Evolutionary conservation across 768 basidiomycete genomes (phyloP), one percentile per base, ranked within the genome.

Genomic region (Neoboletus subvelutipes): DNA sequence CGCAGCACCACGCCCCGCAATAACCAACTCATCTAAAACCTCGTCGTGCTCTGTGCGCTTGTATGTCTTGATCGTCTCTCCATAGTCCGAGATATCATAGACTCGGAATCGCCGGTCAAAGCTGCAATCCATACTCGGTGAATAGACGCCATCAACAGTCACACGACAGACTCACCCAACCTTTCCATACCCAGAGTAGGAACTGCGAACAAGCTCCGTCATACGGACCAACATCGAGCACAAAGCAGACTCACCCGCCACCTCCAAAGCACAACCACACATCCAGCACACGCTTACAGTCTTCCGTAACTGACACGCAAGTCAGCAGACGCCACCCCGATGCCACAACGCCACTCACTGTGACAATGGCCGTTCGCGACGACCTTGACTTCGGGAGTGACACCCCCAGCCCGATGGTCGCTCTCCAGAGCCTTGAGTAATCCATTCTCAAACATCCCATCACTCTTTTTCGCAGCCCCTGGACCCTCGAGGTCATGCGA

Each of bases 211-310:
- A 20, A 54, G 4, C 13, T 37, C 39, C 2, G 49, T 56, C 48
- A 55, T 4, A 15, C 12, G 28, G 31, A 31, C n/a, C 45, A 20
- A 2, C 5, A 3, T 15, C 4, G 10, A 5, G 34, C 36, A 31
- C n/a, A 31, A 41, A 40, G 54, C 4, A 22, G 11, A 76, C 84
- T 71, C 65, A 88, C 81, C 89, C 87, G 70, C 90, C 91, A 40
- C 92, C 92, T 9, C 88, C 88, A 67, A 95, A 95, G 72, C 94
- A 97, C 59, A 87, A 75, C 95, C 96, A 98, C 15, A 98, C 81
- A 11, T 92, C 92, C 55, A 86, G 81, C 18, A 93, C 80, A 17
- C 94, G 83, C 63, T 86, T 81, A 64, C 95, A 97, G 62, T 94
- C 88, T 67, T 97, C 93, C 17, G 91, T 94, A 17, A 92, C 90